Evolutionary conservation across 306 rosid genomes (phyloP).

Genomic region (Malus sieversii): DNA sequence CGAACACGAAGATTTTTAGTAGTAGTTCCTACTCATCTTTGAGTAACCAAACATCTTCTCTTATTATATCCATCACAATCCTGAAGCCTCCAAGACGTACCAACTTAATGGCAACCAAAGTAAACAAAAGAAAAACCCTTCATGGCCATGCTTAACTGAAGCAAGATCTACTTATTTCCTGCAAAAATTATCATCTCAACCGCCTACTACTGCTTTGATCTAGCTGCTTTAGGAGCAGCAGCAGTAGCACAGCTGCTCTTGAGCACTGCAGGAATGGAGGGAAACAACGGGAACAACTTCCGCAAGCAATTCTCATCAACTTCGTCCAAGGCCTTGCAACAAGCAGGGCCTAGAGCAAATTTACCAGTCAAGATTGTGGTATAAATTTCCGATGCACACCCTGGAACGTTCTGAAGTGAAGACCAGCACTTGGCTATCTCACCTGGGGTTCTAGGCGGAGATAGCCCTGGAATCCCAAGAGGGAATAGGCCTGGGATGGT

Average conservation of each 20-base stretch:
- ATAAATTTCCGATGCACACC: background rate
- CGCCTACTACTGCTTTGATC: background rate
- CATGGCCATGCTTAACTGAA: background rate
- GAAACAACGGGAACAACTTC: background rate
- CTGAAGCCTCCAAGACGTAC: background rate
- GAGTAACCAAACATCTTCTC: too few relatives aligned
- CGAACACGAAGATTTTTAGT: too few relatives aligned
- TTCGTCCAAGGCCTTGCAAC: slow-evolving; percentile 7
- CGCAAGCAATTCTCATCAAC: background rate
- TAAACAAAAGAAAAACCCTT: background rate
- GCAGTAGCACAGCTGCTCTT: background rate
- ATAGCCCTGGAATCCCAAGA: background rate
- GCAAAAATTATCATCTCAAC: background rate
- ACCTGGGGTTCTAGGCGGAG: background rate
- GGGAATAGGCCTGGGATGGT: background rate
- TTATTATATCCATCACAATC: background rate
- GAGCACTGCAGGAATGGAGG: slow-evolving; percentile 1
- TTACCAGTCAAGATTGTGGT: background rate
- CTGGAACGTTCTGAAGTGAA: background rate
- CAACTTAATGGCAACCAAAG: background rate
- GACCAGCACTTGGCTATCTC: slow-evolving; percentile 3
- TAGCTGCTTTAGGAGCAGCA: background rate
- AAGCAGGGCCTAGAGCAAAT: background rate
- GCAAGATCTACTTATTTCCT: background rate
- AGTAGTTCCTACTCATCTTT: too few relatives aligned